Evolutionary conservation across 192 early-diverging fungal species (phyloP).

Genomic region (Coemansia umbellata): DNA sequence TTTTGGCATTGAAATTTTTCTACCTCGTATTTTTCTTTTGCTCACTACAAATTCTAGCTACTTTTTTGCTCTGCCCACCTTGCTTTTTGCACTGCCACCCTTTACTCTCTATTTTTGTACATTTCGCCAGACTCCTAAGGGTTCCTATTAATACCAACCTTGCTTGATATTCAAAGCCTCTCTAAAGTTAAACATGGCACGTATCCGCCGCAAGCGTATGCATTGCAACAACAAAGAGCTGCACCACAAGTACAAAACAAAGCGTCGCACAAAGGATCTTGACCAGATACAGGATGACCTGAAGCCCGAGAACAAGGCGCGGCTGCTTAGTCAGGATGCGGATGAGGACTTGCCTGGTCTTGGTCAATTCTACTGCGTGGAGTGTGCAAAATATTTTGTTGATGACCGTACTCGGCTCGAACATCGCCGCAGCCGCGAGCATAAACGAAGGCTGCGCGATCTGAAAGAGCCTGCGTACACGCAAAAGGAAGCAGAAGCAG

Average conservation of each 20-base stretch:
- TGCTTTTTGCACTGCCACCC: too few relatives aligned
- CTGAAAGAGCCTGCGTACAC: constrained; percentile 80
- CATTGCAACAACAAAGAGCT: constrained; percentile 62
- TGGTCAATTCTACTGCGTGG: constrained; percentile 88
- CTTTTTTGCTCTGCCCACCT: too few relatives aligned
- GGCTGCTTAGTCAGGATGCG: constrained; percentile 57
- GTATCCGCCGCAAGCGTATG: constrained; percentile 48
- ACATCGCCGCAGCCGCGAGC: constrained; percentile 76
- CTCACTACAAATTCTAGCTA: too few relatives aligned
- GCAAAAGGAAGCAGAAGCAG: constrained; percentile 81
- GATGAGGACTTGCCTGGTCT: constrained; percentile 88
- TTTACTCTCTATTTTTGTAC: too few relatives aligned
- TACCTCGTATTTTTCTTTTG: too few relatives aligned
- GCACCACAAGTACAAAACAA: constrained; percentile 76
- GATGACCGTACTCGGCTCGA: constrained; percentile 55
- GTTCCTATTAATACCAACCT: not conserved
- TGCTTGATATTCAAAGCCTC: not conserved
- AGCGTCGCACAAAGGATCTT: constrained; percentile 84
- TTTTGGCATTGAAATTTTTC: too few relatives aligned
- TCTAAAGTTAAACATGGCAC: constrained; percentile 21
- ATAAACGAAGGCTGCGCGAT: constrained; percentile 81
- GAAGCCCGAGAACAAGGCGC: constrained; percentile 61
- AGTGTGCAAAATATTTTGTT: constrained; percentile 74
- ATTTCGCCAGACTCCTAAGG: not conserved
- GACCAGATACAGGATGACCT: constrained; percentile 95